Conservation (phyloP, 495 filamentous ascomycete species). For the Trichoderma erinaceum region DNA sequence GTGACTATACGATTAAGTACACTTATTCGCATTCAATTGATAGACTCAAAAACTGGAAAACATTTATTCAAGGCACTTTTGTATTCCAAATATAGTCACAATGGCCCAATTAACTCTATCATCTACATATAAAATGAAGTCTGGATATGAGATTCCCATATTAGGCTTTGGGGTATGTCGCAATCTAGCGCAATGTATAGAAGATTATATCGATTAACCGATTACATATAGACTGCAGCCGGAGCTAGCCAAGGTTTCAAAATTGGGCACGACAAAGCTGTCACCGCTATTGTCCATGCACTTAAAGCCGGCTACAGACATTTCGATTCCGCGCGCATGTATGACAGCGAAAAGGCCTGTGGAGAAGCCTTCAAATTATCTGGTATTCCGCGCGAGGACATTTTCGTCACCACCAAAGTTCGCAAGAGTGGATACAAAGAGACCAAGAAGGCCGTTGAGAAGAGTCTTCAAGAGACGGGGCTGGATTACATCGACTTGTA, state of each 20-base stretch:
- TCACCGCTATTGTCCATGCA: conserved; percentile 39
- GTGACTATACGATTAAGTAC: background rate
- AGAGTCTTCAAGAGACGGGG: conserved; percentile 37
- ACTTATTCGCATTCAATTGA: background rate
- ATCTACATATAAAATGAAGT: conserved; percentile 3
- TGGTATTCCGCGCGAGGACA: conserved; percentile 36
- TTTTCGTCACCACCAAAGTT: conserved; percentile 44
- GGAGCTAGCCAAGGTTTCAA: conserved; percentile 50
- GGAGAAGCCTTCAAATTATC: conserved; percentile 37
- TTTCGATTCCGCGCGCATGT: conserved; percentile 43
- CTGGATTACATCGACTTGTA: conserved; percentile 46
- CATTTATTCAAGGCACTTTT: background rate
- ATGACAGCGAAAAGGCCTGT: conserved; percentile 39
- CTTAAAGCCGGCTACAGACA: conserved; percentile 43
- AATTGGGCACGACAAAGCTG: conserved; percentile 58
- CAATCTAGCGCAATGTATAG: background rate
- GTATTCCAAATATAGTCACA: background rate
- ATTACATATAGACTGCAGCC: background rate
- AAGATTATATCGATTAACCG: background rate
- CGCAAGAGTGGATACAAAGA: conserved; percentile 43
- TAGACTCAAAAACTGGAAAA: background rate
- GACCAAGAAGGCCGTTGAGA: conserved; percentile 28
- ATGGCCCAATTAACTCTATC: background rate
- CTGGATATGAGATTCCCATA: background rate
- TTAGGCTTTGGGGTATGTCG: background rate